Evolutionary conservation across 495 filamentous ascomycete genomes (phyloP).

Genomic region (Letharia columbiana): DNA sequence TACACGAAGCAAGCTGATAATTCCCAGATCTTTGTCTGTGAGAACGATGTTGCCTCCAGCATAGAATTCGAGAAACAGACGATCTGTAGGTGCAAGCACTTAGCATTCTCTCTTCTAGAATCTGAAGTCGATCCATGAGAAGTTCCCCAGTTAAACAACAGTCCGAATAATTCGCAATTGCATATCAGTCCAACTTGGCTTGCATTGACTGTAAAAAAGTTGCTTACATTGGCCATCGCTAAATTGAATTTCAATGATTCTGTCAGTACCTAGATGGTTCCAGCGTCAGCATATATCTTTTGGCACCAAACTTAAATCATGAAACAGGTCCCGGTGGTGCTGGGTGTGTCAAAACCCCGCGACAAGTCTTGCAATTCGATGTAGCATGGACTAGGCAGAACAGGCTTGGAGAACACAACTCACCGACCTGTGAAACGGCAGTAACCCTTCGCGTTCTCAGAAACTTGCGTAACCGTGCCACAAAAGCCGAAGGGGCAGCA

Average conservation of each 20-base stretch:
- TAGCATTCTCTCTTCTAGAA: not conserved
- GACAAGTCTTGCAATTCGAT: not conserved
- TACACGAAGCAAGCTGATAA: constrained; percentile 70
- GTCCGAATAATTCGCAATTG: not conserved
- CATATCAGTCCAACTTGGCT: not conserved
- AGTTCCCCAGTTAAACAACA: not conserved
- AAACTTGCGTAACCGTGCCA: constrained; percentile 72
- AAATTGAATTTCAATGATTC: constrained; percentile 86
- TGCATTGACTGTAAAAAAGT: not conserved
- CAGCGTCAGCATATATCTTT: not conserved
- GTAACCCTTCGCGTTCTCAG: constrained; percentile 82
- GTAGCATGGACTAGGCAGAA: not conserved
- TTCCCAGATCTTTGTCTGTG: constrained; percentile 69
- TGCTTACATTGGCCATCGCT: constrained; percentile 63
- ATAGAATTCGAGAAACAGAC: constrained; percentile 90
- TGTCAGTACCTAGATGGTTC: constrained; percentile 50
- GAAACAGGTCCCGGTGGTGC: not conserved
- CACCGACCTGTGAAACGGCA: constrained; percentile 67
- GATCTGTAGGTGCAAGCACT: constrained; percentile 29
- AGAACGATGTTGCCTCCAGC: constrained; percentile 92
- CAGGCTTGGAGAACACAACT: not conserved
- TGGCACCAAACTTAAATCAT: not conserved
- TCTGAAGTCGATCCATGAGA: not conserved
- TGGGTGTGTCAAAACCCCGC: not conserved
- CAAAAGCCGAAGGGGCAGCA: constrained; percentile 72